These are phyloP conservation scores for Colletotrichum eremochloae DNA, from an alignment of 2,329 filamentous ascomycete genomes.

Conservation along the genomic window DNA sequence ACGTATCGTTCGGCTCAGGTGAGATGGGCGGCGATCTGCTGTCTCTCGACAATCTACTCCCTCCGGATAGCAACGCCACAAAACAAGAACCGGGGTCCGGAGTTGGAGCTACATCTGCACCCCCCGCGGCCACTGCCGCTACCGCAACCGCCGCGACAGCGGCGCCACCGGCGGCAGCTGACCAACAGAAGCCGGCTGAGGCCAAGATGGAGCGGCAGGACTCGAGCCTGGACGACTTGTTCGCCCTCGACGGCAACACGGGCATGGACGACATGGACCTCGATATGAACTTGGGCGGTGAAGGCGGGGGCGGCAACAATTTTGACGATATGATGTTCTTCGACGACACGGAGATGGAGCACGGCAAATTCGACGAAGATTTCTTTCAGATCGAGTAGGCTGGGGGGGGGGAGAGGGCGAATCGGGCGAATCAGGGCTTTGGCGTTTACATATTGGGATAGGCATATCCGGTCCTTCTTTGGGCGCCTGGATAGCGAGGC, in stretches of 20 bases:
- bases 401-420: neutral
- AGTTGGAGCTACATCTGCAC: slow-evolving; percentile 29
- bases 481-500: neutral
- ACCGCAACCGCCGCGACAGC: slow-evolving; percentile 34
- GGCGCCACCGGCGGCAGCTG: slow-evolving; percentile 35
- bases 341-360: slow-evolving; percentile 58
- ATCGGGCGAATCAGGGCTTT: neutral
- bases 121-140: slow-evolving; percentile 37
- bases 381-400: slow-evolving; percentile 57
- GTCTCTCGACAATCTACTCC: slow-evolving; percentile 50
- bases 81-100: slow-evolving; percentile 12
- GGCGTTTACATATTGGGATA: neutral
- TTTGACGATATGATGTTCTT: slow-evolving; percentile 67
- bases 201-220: slow-evolving; percentile 46
- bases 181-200: slow-evolving; percentile 39
- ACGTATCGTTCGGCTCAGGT: slow-evolving; percentile 58
- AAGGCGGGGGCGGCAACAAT: slow-evolving; percentile 55
- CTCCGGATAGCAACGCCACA: slow-evolving; percentile 41
- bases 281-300: slow-evolving; percentile 52
- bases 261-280: slow-evolving; percentile 56
- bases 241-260: slow-evolving; percentile 58
- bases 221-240: slow-evolving; percentile 61
- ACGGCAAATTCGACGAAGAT: slow-evolving; percentile 62
- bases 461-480: neutral
- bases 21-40: slow-evolving; percentile 50